These are phyloP conservation scores for Candida germanica DNA, from an alignment of 805 yeast genomes.

Conservation along the genomic window DNA sequence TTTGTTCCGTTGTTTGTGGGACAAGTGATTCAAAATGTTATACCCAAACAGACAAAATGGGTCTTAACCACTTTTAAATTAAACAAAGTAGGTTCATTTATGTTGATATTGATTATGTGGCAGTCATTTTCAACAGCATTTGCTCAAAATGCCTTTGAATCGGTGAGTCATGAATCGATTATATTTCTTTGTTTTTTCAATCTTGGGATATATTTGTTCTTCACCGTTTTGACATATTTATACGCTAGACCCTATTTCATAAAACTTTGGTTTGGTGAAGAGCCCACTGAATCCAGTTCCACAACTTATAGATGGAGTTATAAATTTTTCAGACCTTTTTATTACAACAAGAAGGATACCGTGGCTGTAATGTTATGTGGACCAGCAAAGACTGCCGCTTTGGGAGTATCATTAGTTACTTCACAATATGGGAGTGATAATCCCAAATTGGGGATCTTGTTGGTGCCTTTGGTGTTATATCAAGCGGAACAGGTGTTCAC, in stretches of 20 bases:
- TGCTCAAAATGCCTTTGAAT: slow-evolving; percentile 72
- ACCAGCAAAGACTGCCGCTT: slow-evolving; percentile 90
- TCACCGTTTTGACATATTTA: slow-evolving; percentile 60
- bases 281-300: slow-evolving; percentile 48
- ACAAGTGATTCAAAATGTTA: slow-evolving; percentile 69
- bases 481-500: slow-evolving; percentile 85
- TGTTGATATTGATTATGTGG: slow-evolving; percentile 75
- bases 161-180: slow-evolving; percentile 64
- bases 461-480: slow-evolving; percentile 81
- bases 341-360: slow-evolving; percentile 67
- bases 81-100: slow-evolving; percentile 73
- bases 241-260: slow-evolving; percentile 62
- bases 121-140: slow-evolving; percentile 85
- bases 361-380: slow-evolving; percentile 83
- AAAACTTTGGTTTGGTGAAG: slow-evolving; percentile 34
- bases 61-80: slow-evolving; percentile 54
- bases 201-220: slow-evolving; percentile 72
- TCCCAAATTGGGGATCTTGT: slow-evolving; percentile 61
- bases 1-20: slow-evolving; percentile 89
- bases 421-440: slow-evolving; percentile 71
- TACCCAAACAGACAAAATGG: slow-evolving; percentile 65
- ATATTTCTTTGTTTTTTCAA: slow-evolving; percentile 81
- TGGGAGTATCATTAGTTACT: slow-evolving; percentile 81
- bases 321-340: slow-evolving; percentile 56
- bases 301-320: slow-evolving; percentile 44